Conservation (phyloP, 352 stramenopile genomes). For the Globisporangium spiculum region DNA sequence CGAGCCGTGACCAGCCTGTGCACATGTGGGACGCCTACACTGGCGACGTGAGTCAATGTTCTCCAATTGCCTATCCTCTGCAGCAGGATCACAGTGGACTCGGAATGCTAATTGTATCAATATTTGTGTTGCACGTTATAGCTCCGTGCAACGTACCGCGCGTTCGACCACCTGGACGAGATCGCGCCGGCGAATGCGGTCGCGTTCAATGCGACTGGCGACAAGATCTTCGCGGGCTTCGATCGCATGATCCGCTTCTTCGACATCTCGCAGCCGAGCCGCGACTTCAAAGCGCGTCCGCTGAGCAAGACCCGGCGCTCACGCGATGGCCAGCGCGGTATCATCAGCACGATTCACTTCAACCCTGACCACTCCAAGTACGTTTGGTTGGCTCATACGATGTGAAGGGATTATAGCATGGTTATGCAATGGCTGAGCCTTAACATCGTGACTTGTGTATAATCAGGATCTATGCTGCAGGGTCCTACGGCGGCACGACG, state of each 20-base stretch:
- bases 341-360: conserved; percentile 78
- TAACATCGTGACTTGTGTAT: background rate
- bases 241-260: conserved; percentile 84
- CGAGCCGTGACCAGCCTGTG: conserved; percentile 83
- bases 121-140: conserved; percentile 3
- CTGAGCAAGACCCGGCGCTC: conserved; percentile 67
- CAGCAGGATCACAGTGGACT: too few relatives aligned
- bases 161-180: conserved; percentile 87
- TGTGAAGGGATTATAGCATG: background rate
- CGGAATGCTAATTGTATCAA: background rate
- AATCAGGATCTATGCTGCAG: conserved; percentile 68
- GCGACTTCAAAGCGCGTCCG: conserved; percentile 51
- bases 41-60: conserved; percentile 27
- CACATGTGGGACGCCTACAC: conserved; percentile 93
- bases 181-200: conserved; percentile 73
- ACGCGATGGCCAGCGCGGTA: conserved; percentile 62
- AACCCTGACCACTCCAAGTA: conserved; percentile 78
- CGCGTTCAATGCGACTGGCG: conserved; percentile 74
- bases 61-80: too few relatives aligned
- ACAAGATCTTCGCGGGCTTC: conserved; percentile 85
- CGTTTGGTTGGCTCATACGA: background rate
- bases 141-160: conserved; percentile 78
- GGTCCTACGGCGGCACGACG: conserved; percentile 79
- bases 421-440: background rate
- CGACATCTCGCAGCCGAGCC: conserved; percentile 63